A percentile compares a stretch with the other conserved stretches of the same genome.
Conservation (phyloP, 805 yeast genomes). For the Cyberlindnera japonica region DNA sequence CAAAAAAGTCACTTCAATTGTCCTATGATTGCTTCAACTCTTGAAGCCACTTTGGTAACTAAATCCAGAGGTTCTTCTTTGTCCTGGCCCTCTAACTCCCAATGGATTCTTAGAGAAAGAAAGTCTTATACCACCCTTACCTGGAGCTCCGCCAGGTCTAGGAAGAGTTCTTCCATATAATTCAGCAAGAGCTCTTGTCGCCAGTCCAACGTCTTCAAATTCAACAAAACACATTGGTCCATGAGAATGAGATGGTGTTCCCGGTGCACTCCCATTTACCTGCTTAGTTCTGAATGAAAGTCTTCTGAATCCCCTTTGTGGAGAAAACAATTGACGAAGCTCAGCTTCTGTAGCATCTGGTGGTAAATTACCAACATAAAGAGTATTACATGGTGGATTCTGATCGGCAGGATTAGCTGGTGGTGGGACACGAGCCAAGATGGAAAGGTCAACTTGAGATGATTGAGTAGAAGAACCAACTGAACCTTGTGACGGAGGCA, state of each 20-base stretch:
- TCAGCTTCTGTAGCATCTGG: slow-evolving; percentile 96
- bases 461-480: slow-evolving; percentile 14
- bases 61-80: slow-evolving; percentile 37
- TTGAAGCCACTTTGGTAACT: slow-evolving; percentile 20
- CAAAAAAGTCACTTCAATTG: neutral
- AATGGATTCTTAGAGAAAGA: slow-evolving; percentile 95
- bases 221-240: slow-evolving; percentile 99
- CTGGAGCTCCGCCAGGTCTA: slow-evolving; percentile 61
- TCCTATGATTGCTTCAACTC: slow-evolving; percentile 5
- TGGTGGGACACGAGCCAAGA: slow-evolving; percentile 77
- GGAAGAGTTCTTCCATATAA: slow-evolving; percentile 90
- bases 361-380: slow-evolving; percentile 95
- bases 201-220: slow-evolving; percentile 92
- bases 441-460: slow-evolving; percentile 58
- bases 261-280: slow-evolving; percentile 33
- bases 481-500: slow-evolving; percentile 2
- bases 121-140: slow-evolving; percentile 91
- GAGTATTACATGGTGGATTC: slow-evolving; percentile 96
- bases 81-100: slow-evolving; percentile 82
- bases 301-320: slow-evolving; percentile 89
- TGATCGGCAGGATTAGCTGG: slow-evolving; percentile 99
- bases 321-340: slow-evolving; percentile 78
- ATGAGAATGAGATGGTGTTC: slow-evolving; percentile 41
- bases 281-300: slow-evolving; percentile 84
- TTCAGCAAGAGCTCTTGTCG: slow-evolving; percentile 91